Conservation (phyloP, 148 eudicot genomes). For the Chenopodium album region DNA sequence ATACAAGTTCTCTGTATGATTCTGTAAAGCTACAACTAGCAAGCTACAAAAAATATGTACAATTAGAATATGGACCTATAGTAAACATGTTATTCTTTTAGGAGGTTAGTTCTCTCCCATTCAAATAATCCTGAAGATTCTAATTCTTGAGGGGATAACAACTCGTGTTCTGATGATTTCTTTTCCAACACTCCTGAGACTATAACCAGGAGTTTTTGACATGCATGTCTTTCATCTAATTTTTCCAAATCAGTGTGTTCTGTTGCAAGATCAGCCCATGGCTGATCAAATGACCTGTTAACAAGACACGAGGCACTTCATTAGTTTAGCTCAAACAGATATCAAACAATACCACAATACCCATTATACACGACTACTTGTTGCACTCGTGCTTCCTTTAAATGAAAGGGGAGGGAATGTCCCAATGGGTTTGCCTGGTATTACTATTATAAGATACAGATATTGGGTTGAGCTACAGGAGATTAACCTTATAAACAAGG, state of each 20-base stretch:
- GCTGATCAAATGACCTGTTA: slow-evolving; percentile 70
- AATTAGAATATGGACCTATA: background rate
- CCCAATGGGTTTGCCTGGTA: background rate
- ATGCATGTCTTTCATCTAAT: slow-evolving; percentile 64
- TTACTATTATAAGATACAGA: background rate
- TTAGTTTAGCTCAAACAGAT: background rate
- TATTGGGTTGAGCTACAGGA: background rate
- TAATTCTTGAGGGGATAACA: slow-evolving; percentile 41
- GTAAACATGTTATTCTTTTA: background rate
- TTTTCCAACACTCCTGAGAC: slow-evolving; percentile 42
- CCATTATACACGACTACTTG: background rate
- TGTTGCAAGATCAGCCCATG: slow-evolving; percentile 48
- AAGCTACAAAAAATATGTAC: slow-evolving; percentile 16
- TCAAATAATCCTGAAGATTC: slow-evolving; percentile 48
- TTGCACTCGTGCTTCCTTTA: background rate
- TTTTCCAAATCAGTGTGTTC: slow-evolving; percentile 33
- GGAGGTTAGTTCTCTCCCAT: slow-evolving; percentile 58
- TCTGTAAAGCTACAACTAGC: slow-evolving; percentile 4
- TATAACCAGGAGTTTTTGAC: slow-evolving; percentile 51
- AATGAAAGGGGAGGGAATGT: too few relatives aligned
- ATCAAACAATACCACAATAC: background rate
- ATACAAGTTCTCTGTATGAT: background rate
- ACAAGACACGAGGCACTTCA: background rate
- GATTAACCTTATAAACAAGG: background rate
- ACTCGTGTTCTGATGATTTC: slow-evolving; percentile 33